Base-by-base conservation (phyloP, 2,329 filamentous ascomycete species). In the Cercospora zeina region DNA sequence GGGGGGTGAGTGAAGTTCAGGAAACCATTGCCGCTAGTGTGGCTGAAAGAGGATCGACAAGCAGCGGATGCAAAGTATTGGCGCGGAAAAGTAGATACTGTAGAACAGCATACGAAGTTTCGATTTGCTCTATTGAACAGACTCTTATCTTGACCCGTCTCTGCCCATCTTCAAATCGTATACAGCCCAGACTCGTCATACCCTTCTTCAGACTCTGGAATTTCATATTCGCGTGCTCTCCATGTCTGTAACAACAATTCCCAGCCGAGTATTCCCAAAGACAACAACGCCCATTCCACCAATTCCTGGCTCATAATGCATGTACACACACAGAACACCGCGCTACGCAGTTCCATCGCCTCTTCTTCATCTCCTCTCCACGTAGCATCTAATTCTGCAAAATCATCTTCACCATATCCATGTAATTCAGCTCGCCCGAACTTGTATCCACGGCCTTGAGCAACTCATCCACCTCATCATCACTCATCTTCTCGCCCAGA, bases 401-500 rank as follows among this genome's bases (percentile, higher is more conserved):
- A 64, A 77, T 76, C 64, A 75, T 77, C 73, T 75, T 75, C 54
- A 77, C 75, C 67, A 77, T 72, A 62, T 76, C 74, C 69, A 89
- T 93, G 79, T 99, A 99, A 82, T 97, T 96, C 78, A 99, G 91
- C 85, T 97, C 93, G 70, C 93, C 93, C 60, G 89, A 93, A 79
- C 89, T 95, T 65, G 93, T 96, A 77, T 99, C 95, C 68, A 97
- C 93, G 0, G 93, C 92, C 87, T 97, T 99, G 77, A 99, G 87
- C 75, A 99, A 85, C 84, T 99, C 95, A 77, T 97, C 93, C 54
- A 99, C 95, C 83, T 99, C 95, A 67, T 97, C 95, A 73, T 99
- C 93, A 65, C 89, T 91, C 92, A 99, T 97, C 85, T 97, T 97
- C 88, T 99, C 95, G 73, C 95, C 95, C 72, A 99, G 81, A 77